A percentile compares a stretch with the other conserved stretches of the same genome.
Evolutionary conservation across 768 basidiomycete genomes (phyloP).

Genomic region (Boletus sp.): DNA sequence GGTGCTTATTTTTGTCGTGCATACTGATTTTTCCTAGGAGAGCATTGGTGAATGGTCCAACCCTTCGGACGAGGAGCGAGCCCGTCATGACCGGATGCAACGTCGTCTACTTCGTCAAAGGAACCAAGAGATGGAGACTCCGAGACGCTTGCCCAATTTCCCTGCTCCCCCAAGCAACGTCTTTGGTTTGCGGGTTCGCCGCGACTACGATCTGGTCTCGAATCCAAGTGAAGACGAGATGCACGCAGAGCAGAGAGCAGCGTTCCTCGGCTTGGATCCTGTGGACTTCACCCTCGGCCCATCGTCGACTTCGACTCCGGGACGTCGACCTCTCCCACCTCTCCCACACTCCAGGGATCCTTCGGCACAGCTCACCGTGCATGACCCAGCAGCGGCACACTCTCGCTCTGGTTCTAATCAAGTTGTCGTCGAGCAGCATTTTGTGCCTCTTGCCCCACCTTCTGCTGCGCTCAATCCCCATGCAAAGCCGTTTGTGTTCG

Average conservation of each 20-base stretch:
- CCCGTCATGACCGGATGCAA: conserved; percentile 61
- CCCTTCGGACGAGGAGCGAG: conserved; percentile 86
- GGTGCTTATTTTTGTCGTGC: not conserved
- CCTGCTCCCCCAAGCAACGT: conserved; percentile 66
- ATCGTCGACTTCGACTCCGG: conserved; percentile 41
- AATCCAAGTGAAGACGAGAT: conserved; percentile 81
- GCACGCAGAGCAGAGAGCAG: conserved; percentile 31
- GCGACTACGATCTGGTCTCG: conserved; percentile 72
- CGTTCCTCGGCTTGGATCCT: conserved; percentile 44
- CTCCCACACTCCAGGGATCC: conserved; percentile 63
- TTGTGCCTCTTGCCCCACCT: conserved; percentile 17
- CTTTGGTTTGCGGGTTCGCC: conserved; percentile 37
- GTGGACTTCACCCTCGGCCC: conserved; percentile 46
- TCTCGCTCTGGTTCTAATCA: conserved; percentile 49
- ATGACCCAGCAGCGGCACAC: conserved; percentile 63
- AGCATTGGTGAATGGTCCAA: conserved; percentile 90
- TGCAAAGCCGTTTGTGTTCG: conserved; percentile 85
- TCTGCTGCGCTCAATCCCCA: conserved; percentile 59
- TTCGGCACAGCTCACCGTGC: conserved; percentile 57
- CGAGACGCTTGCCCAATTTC: conserved; percentile 75
- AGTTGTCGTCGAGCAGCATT: conserved; percentile 31
- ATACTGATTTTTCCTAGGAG: conserved; percentile 36
- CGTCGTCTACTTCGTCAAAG: conserved; percentile 54
- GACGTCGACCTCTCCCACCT: conserved; percentile 52
- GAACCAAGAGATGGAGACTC: conserved; percentile 52